These are phyloP conservation scores for Myriosclerotinia duriaeana DNA, from an alignment of 2,329 filamentous ascomycete genomes.

Conservation along the genomic window DNA sequence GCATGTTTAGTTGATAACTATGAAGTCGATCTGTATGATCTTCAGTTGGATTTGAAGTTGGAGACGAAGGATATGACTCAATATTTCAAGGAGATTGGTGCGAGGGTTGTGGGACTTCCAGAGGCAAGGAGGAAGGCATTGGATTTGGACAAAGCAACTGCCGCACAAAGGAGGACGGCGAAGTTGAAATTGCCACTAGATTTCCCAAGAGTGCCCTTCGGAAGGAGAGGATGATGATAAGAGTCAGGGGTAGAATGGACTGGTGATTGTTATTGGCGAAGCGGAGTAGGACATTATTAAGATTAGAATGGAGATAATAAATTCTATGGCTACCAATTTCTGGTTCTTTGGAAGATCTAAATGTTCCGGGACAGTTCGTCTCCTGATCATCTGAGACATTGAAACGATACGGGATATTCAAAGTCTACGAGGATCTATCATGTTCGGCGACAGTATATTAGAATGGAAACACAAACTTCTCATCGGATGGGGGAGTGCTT, in stretches of 20 bases:
- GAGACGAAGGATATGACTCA: conserved; percentile 68
- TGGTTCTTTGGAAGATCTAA: too few species aligned
- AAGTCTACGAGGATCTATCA: too few species aligned
- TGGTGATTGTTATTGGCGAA: conserved; percentile 12
- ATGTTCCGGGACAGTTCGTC: too few species aligned
- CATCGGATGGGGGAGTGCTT: too few species aligned
- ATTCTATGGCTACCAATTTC: conserved; percentile 5
- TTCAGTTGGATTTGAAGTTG: conserved; percentile 70
- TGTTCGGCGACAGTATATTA: too few species aligned
- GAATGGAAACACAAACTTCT: too few species aligned
- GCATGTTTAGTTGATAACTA: conserved; percentile 72
- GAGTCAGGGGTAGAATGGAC: neutral
- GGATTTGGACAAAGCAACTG: conserved; percentile 60
- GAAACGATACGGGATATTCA: too few species aligned
- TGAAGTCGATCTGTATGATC: conserved; percentile 66
- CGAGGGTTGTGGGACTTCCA: conserved; percentile 52
- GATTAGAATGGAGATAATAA: conserved; percentile 11
- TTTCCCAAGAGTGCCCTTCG: conserved; percentile 64
- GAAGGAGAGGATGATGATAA: conserved; percentile 29
- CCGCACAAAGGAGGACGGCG: conserved; percentile 62
- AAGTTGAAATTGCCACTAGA: conserved; percentile 74
- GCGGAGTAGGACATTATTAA: conserved; percentile 4
- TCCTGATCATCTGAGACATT: too few species aligned
- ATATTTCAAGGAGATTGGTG: conserved; percentile 77
- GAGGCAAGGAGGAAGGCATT: conserved; percentile 51